Evolutionary conservation across 352 stramenopile genomes (phyloP).

Genomic region (Saprolegnia parasitica): DNA sequence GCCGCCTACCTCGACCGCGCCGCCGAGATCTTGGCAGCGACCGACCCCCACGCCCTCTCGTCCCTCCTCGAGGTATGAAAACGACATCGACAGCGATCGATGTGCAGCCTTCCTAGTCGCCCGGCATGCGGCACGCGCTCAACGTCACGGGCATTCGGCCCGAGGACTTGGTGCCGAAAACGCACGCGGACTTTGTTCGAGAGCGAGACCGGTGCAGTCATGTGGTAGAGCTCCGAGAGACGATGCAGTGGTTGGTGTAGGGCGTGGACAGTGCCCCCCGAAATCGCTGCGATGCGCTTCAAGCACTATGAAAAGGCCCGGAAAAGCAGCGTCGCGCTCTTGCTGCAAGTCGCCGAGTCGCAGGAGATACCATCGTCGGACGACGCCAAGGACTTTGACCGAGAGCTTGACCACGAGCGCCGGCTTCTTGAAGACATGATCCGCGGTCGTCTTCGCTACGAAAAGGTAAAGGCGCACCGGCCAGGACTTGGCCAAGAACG

Average conservation of each 20-base stretch:
- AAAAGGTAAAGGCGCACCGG: constrained; percentile 23
- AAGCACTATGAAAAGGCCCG: constrained; percentile 25
- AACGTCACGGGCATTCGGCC: constrained; percentile 15
- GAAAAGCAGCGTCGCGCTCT: constrained; percentile 8
- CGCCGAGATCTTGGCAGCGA: not conserved
- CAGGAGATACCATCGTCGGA: not conserved
- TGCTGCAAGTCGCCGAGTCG: constrained; percentile 14
- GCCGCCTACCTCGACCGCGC: constrained; percentile 11
- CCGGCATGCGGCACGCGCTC: constrained; percentile 10
- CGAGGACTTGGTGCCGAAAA: constrained; percentile 17
- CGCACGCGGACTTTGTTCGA: constrained; percentile 14
- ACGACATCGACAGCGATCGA: not conserved
- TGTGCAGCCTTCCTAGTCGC: not conserved
- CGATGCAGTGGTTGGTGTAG: constrained; percentile 9
- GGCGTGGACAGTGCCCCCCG: constrained; percentile 9
- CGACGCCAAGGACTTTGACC: not conserved
- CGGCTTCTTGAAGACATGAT: constrained; percentile 27
- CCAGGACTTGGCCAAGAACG: not conserved
- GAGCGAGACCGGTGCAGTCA: constrained; percentile 7
- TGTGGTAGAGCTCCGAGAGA: not conserved
- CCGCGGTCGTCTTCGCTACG: constrained; percentile 20
- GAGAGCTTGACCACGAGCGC: constrained; percentile 22
- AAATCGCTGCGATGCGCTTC: constrained; percentile 19
- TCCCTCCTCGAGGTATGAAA: not conserved
- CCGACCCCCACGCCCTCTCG: not conserved